Evolutionary conservation across 2,329 filamentous ascomycete species (phyloP), one percentile per base, ranked within the genome.

Genomic region (Talaromyces amestolkiae): DNA sequence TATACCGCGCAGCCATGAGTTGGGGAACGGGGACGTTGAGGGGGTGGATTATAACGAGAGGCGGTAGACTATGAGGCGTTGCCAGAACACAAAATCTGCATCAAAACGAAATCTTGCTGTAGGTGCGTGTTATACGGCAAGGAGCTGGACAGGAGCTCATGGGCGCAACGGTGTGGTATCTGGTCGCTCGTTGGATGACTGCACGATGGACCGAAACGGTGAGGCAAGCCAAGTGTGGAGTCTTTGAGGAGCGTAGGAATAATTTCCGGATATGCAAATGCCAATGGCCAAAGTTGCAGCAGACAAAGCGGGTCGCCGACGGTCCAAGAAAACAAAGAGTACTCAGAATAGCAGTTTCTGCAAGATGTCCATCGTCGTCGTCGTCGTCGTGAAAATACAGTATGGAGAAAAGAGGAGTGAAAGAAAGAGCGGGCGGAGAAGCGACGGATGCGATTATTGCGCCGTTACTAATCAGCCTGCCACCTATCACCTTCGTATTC

Each of bases 1-100:
- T 67, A 65, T 56, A 65, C 61, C 61, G 67, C 58, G 63, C 63
- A 66, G 67, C 64, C 67, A 68, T 68, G 59, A 41, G 35, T 37
- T 22, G 37, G 22, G n/a, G 22, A 59, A 5, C 10, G 31, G 19
- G 10, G 15, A 27, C 11, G 49, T 53, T 31, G 31, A 19, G 9
- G n/a, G 47, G 27, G 24, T 11, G 24, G 9, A 59, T 45, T 59
- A 33, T 33, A 41, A 6, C 11, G 45, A 19, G 10, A 59, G 39
- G 24, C 5, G n/a, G 37, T 24, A 43, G 54, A 11, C 15, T 59
- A n/a, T 56, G 19, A 56, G 53, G 33, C 35, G 9, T 35, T 54
- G 27, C 8, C 35, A 35, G 51, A 15, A 24, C 33, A 24, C 24
- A 39, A 56, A 13, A 11, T 56, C 33, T 37, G 53, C 53, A 24